These are phyloP conservation scores for Suhomyces taliae DNA, from an alignment of 1,139 yeast species.

Conservation along the genomic window DNA sequence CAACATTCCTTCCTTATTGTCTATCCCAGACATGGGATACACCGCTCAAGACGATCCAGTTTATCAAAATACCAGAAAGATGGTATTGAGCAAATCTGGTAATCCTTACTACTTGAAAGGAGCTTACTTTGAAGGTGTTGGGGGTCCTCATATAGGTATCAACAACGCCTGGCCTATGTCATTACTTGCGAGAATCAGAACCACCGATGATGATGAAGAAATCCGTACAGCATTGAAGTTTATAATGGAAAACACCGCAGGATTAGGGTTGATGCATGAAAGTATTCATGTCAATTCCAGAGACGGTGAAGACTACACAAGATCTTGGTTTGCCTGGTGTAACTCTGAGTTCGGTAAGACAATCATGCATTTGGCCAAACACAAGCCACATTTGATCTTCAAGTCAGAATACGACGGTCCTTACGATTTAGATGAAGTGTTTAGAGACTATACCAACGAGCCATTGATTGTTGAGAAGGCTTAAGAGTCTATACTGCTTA, in stretches of 20 bases:
- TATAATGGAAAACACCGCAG: slow-evolving; percentile 63
- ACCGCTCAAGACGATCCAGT: slow-evolving; percentile 50
- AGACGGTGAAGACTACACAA: slow-evolving; percentile 50
- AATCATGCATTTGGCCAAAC: slow-evolving; percentile 66
- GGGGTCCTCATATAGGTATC: slow-evolving; percentile 89
- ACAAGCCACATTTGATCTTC: slow-evolving; percentile 74
- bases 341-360: slow-evolving; percentile 90
- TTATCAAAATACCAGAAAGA: slow-evolving; percentile 75
- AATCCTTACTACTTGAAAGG: slow-evolving; percentile 80
- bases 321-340: slow-evolving; percentile 96
- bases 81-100: slow-evolving; percentile 68
- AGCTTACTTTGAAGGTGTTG: slow-evolving; percentile 65
- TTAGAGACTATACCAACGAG: slow-evolving; percentile 1
- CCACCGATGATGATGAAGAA: slow-evolving; percentile 71
- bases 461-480: too few relatives aligned
- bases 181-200: slow-evolving; percentile 67
- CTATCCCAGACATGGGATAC: slow-evolving; percentile 82
- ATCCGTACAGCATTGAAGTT: slow-evolving; percentile 50
- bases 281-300: slow-evolving; percentile 65
- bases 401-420: slow-evolving; percentile 37
- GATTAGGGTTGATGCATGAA: slow-evolving; percentile 83
- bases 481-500: too few relatives aligned
- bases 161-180: slow-evolving; percentile 92
- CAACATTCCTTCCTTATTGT: slow-evolving; percentile 76
- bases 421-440: slow-evolving; percentile 32